Base-by-base conservation (phyloP, 805 yeast species). In the Naumovozyma castellii region DNA sequence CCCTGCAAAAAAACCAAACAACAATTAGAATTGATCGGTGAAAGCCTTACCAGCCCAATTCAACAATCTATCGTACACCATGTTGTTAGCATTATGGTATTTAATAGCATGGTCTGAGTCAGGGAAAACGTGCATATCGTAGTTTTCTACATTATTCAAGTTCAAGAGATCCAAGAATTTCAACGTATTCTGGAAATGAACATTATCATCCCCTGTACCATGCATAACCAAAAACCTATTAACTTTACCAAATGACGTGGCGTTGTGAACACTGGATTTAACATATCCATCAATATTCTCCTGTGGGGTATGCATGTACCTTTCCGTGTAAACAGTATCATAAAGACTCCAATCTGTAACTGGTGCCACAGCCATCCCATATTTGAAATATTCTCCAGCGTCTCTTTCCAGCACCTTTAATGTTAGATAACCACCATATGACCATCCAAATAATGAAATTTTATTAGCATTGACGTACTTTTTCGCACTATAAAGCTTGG, bases 141-240 rank as follows among this genome's bases (percentile, higher is more conserved):
- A 84, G 62, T 92, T 92, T 54, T 84, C 94, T n/a, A 87, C 74
- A 2, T 72, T 73, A n/a, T 68, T 73, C 40, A 78, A 51, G 52
- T 88, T 80, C 40, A 90, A 68, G 48, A 73, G 65, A 62, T 92
- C 97, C 35, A 92, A 56, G 30, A 92, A 66, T 57, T 79, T 77
- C 43, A 86, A 68, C 34, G 90, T 75, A 64, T 92, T 85, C 59
- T 92, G 98, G 62, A 88, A 76, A 63, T 92, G 97, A 35, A 92
- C 98, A 52, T 92, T 92, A 61, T 92, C 98, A 63, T 92, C 98
- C 3, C 96, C 95, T 0, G 96, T 80, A 1, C 98, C 98, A 56
- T 90, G 98, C 85, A 90, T 85, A 29, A 92, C 57, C 44, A 92
- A 62, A 54, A 92, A 86, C 53, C 97, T 69, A 35, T 70, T 70